Percentiles rank a stretch among this genome's conserved stretches.
Conservation (phyloP, 345 rosid species). For the Pistacia vera region DNA sequence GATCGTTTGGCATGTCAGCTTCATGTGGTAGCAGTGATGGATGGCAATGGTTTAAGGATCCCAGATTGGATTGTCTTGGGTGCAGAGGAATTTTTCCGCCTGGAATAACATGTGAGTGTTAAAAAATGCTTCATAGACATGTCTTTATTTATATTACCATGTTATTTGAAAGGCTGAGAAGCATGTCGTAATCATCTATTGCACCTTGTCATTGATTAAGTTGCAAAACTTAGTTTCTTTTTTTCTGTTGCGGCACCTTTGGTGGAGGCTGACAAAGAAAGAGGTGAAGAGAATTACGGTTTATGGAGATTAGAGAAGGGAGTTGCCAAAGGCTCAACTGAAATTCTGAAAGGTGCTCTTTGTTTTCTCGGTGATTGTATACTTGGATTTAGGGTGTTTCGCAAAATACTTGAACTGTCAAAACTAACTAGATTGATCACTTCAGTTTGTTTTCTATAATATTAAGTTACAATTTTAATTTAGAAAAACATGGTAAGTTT, state of each 20-base stretch:
- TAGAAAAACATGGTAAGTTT: neutral
- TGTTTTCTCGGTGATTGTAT: neutral
- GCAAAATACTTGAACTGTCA: neutral
- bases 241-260: conserved; percentile 66
- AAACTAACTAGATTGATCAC: neutral
- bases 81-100: conserved; percentile 76
- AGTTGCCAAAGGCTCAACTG: conserved; percentile 88
- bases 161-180: neutral
- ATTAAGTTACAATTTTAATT: neutral
- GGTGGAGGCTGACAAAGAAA: conserved; percentile 79
- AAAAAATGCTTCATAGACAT: neutral
- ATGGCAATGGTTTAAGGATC: conserved; percentile 92
- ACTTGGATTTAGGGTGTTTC: neutral
- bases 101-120: conserved; percentile 54
- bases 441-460: neutral
- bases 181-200: neutral
- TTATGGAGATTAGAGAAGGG: conserved; percentile 83
- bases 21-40: conserved; percentile 58
- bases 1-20: conserved; percentile 57
- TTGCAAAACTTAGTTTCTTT: neutral
- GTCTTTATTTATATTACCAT: neutral
- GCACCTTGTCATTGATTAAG: conserved; percentile 7
- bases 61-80: conserved; percentile 80
- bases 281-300: conserved; percentile 65
- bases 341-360: conserved; percentile 77